A percentile compares a stretch with the other conserved stretches of the same genome.
phyloP scores from a whole-genome alignment of 1,284 basidiomycete genomes.

The Boletellus deceptivus region DNA sequence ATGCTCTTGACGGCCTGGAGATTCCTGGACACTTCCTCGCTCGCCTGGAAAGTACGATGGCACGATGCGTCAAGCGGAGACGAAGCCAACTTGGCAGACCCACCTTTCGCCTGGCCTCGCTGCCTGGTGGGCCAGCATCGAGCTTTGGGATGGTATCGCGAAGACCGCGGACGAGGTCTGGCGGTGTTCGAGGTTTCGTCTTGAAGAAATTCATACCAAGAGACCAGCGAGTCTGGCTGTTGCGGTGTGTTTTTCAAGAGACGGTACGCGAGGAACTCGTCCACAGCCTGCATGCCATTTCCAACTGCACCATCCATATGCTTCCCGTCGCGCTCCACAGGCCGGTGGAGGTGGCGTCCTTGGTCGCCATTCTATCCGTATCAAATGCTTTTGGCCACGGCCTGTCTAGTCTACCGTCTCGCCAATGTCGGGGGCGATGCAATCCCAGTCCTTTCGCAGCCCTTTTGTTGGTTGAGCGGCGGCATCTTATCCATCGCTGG shows the following conservation, averaged over 20 bases:
- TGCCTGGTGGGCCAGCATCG: slow-evolving; percentile 69
- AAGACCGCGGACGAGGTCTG: slow-evolving; percentile 79
- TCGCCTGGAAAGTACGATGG: slow-evolving; percentile 52
- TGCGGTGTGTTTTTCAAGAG: slow-evolving; percentile 5
- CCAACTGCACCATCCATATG: neutral
- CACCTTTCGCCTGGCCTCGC: slow-evolving; percentile 79
- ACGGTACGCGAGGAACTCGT: neutral
- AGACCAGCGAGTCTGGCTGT: neutral
- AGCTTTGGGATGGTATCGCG: slow-evolving; percentile 77
- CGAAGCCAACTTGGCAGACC: slow-evolving; percentile 21
- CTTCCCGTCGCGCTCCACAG: neutral
- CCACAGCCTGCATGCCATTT: slow-evolving; percentile 9
- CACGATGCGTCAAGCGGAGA: slow-evolving; percentile 2
- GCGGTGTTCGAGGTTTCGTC: slow-evolving; percentile 80
- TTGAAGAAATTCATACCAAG: slow-evolving; percentile 90
- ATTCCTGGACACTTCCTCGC: slow-evolving; percentile 87
- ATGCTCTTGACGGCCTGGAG: slow-evolving; percentile 86
- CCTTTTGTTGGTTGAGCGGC: too few species aligned
- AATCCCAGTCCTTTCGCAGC: too few species aligned
- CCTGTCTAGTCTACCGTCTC: too few species aligned
- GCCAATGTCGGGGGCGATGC: too few species aligned
- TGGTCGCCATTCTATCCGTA: too few species aligned
- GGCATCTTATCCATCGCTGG: too few species aligned
- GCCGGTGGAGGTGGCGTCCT: too few species aligned
- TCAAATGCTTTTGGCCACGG: too few species aligned